Percentiles rank a stretch among this genome's conserved stretches.
These are phyloP conservation scores for Tolypocladium guangdongense DNA, from an alignment of 2,329 filamentous ascomycete genomes.

Conservation along the genomic window DNA sequence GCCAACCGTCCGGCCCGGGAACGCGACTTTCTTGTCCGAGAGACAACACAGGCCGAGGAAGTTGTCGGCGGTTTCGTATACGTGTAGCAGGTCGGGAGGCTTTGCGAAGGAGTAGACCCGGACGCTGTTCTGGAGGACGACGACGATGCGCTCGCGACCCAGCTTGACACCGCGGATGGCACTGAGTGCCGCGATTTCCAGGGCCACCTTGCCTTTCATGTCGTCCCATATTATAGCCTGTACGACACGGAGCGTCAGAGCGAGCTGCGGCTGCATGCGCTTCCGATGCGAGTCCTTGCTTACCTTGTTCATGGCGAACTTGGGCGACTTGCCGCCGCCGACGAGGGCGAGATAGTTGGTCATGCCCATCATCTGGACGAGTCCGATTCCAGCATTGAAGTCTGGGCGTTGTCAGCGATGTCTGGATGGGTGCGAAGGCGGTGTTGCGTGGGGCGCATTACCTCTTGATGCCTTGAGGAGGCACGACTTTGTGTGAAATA, in stretches of 20 bases:
- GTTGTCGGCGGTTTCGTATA: conserved; percentile 83
- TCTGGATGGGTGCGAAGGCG: neutral
- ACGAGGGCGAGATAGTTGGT: conserved; percentile 84
- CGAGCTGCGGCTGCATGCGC: neutral
- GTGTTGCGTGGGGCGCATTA: conserved; percentile 8
- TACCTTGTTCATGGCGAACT: conserved; percentile 80
- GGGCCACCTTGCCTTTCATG: conserved; percentile 56
- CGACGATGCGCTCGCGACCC: conserved; percentile 63
- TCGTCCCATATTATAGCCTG: conserved; percentile 89
- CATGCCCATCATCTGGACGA: conserved; percentile 77
- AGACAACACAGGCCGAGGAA: conserved; percentile 70
- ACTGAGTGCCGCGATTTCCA: conserved; percentile 73
- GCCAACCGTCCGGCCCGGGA: conserved; percentile 77
- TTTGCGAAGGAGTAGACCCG: conserved; percentile 72
- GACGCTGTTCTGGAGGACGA: conserved; percentile 72
- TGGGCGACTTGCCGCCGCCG: conserved; percentile 75
- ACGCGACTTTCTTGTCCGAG: conserved; percentile 61
- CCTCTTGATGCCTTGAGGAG: conserved; percentile 49
- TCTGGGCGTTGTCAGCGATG: conserved; percentile 30
- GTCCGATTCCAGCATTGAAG: conserved; percentile 71
- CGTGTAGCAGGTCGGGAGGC: conserved; percentile 56
- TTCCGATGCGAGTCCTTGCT: neutral
- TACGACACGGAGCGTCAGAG: neutral
- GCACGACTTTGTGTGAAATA: conserved; percentile 64
- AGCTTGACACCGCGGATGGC: conserved; percentile 72